Evolutionary conservation across 306 rosid genomes (phyloP), one percentile per base, ranked within the genome.

Genomic region (Cucumis melo): DNA sequence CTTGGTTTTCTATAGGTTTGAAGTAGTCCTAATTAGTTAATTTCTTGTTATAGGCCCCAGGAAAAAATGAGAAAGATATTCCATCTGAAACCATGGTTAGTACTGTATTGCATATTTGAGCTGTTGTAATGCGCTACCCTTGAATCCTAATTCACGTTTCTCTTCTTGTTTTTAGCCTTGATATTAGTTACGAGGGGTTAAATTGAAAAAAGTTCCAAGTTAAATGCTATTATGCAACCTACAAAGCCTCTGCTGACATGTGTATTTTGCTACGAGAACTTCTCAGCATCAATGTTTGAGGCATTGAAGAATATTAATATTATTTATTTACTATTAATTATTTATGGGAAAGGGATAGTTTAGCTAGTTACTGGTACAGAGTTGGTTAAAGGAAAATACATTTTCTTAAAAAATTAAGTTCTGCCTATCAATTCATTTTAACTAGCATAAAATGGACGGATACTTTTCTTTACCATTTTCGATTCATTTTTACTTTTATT

Each of bases 41-140:
- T 42, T 42, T 42, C 51, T 80, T 78, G 68, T 75, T 82, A 48
- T 81, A 93, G 98, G 96, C 96, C 84, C 98, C 97, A 20, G 96
- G 97, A 59, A 93, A 91, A 82, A 87, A 83, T 62, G 98, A 91
- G 78, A 93, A 90, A 77, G 97, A 93, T 83, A 79, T 83, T 77
- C 92, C 96, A 58, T 93, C 98, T 67, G 98, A 93, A 84, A 89
- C 81, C 91, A 82, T 90, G 97, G 98, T 93, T 63, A 85, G 98
- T 89, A 68, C 66, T 62, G 17, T 46, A 6, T 70, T 7, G 5
- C 55, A 21, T 70, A 13, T 70, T 23, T 44, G 23, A 70, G 57
- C 75, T n/a, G 75, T 70, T 68, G 57, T 44, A 23, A 6, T 46
- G 24, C 42, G 74, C 74, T 42, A 21, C 50, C 50, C 54, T 62